Evolutionary conservation across 257 asterid species (phyloP), one percentile per base, ranked within the genome.

Genomic region (Nicotiana otophora): DNA sequence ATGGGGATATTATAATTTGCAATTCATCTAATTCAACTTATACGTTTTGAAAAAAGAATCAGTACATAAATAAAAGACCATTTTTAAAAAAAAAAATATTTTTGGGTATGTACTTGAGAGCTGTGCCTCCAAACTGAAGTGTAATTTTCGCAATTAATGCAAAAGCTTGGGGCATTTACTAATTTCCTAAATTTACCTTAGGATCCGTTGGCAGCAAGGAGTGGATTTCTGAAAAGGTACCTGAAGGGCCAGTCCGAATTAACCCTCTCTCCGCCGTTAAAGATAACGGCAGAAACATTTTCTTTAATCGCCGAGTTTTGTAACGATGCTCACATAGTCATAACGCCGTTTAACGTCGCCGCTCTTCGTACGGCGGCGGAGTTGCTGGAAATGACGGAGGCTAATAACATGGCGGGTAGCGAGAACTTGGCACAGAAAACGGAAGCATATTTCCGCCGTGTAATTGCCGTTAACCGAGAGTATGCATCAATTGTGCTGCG

Each of bases 341-440:
- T 94, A 10, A 94, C 96, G 36, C 97, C 98, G 17, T 89, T 90
- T 77, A 93, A 94, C 90, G 83, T 96, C 55, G 97, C 95, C n/a
- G 91, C 96, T 0, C 97, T 96, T 15, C 92, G 92, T 2, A 86
- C 92, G 75, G 99, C 97, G 15, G 95, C 98, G 1, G 96, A 91
- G 86, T 17, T 92, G 86, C 91, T 94, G 31, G 94, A 86, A 30
- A 96, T 96, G 98, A 86, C 88, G 83, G 93, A 82, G 83, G 48
- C 63, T 74, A 74, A 74, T 74, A 74, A 48, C 80, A 48, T 48
- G 10, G 62, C 26, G 0, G 62, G 80, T 14, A 15, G 89, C 7
- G 92, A 91, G 0, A 90, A 84, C 88, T 51, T 96, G 85, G 85
- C 19, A 78, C 92, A 88, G 87, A 88, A 84, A 77, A 86, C 98